Percentiles rank a stretch among this genome's conserved stretches.
Evolutionary conservation across 352 stramenopile genomes (phyloP).

Genomic region (Globisporangium cylindrosporum): DNA sequence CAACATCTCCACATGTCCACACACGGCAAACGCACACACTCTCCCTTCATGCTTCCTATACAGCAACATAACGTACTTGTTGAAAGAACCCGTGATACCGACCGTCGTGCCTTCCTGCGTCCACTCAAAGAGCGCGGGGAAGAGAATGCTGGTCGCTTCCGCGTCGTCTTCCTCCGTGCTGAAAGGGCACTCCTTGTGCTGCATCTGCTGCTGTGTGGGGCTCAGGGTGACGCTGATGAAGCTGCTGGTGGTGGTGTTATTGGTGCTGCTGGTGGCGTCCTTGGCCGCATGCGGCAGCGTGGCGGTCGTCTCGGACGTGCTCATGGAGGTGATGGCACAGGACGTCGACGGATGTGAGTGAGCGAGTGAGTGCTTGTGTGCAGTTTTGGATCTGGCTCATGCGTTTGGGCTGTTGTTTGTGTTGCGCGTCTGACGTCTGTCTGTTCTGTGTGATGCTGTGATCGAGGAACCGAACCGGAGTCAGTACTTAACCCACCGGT

Average conservation of each 20-base stretch:
- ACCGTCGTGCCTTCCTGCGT: constrained; percentile 47
- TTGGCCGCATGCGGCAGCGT: neutral
- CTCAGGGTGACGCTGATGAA: neutral
- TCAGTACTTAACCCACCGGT: too few species aligned
- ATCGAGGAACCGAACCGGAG: too few species aligned
- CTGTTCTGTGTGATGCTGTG: too few species aligned
- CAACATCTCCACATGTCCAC: neutral
- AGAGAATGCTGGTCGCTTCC: constrained; percentile 29
- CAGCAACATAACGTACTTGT: constrained; percentile 46
- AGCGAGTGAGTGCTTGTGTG: too few species aligned
- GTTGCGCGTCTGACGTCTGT: too few species aligned
- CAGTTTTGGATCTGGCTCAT: too few species aligned
- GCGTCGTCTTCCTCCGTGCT: constrained; percentile 30
- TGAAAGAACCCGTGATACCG: constrained; percentile 77
- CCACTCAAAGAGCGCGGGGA: constrained; percentile 64
- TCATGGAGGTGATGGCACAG: constrained; percentile 4
- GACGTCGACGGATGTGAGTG: too few species aligned
- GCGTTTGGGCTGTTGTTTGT: too few species aligned
- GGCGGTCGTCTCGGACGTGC: neutral
- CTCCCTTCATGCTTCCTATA: too few species aligned
- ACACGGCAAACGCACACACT: neutral
- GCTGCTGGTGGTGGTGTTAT: neutral
- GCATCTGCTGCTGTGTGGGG: neutral
- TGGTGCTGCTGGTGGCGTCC: neutral
- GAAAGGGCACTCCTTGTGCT: neutral